Base-by-base conservation (phyloP, 345 rosid species). In the Salix suchowensis region DNA sequence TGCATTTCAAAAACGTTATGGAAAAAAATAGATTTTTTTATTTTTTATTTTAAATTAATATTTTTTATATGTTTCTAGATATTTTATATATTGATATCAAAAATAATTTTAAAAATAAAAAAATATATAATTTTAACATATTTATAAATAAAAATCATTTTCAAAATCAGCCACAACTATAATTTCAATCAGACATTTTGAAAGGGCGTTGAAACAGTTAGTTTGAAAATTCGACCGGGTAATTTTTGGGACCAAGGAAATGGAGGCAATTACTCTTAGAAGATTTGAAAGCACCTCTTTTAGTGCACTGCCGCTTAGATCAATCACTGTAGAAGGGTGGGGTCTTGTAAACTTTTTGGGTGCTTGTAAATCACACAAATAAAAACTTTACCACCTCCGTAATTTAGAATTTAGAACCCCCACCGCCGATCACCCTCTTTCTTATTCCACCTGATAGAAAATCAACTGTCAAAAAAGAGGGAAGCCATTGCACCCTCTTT, bases 321-420 rank as follows among this genome's bases (percentile, higher is more conserved):
- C 68, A 65, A 24, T 32, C 68, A 62, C 37, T 66, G 19, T 34
- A 24, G 39, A 32, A 32, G 21, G 30, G 77, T 74, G 55, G 74
- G 71, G 76, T 42, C 34, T 54, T 24, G 13, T 52, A 2, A 18
- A 6, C 23, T 19, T 52, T 52, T 18, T 6, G 21, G 24, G 55
- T 60, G 55, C 67, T 77, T 71, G 74, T 66, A 55, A 78, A 71
- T 70, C 77, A 82, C 73, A 81, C 71, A 78, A 75, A 67, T 24
- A 42, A 55, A 32, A 36, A 23, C 70, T 37, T 21, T 67, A 39
- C n/a, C 44, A 36, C 1, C 52, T 14, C 16, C 21, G 23, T 58
- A n/a, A 58, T 58, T 58, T 58, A 58, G 28, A 23, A 9, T 54
- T n/a, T 3, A 11, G 64, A 55, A 46, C 50, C 50, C 4, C 16